Evolutionary conservation across 2,329 filamentous ascomycete species (phyloP).

Genomic region (Alternaria sp.): DNA sequence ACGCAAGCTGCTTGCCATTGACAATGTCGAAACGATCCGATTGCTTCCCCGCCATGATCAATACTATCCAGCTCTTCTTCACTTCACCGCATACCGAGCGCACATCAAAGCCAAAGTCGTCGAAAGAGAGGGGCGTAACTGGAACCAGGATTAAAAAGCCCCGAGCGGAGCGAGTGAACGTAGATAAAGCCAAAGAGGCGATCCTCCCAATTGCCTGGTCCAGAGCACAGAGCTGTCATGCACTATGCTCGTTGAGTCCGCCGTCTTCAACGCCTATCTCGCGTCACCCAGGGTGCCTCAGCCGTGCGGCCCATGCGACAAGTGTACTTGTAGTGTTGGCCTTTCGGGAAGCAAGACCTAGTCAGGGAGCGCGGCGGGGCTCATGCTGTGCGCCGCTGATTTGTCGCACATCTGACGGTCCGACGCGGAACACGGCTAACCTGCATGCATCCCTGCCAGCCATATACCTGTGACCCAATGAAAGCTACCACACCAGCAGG

Average conservation of each 20-base stretch:
- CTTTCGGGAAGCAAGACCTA: conserved; percentile 2
- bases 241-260: conserved; percentile 10
- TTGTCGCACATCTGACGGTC: conserved; percentile 2
- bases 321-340: conserved; percentile 1
- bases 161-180: conserved; percentile 7
- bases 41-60: conserved; percentile 18
- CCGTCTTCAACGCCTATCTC: conserved; percentile 9
- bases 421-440: conserved; percentile 11
- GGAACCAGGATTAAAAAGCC: conserved; percentile 10
- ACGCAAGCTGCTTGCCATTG: conserved; percentile 22
- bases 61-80: not conserved
- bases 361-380: not conserved
- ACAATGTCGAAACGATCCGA: conserved; percentile 21
- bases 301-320: conserved; percentile 14
- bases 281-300: conserved; percentile 1
- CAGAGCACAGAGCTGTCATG: conserved; percentile 11
- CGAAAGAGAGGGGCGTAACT: conserved; percentile 1
- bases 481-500: conserved; percentile 1
- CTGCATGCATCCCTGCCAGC: conserved; percentile 2
- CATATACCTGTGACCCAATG: not conserved
- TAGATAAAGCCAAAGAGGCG: conserved; percentile 4
- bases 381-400: conserved; percentile 1
- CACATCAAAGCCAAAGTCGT: not conserved
- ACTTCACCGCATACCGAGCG: conserved; percentile 12
- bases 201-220: conserved; percentile 10